These are phyloP conservation scores for Claviceps pazoutovae DNA, from an alignment of 2,329 filamentous ascomycete species.

Conservation along the genomic window DNA sequence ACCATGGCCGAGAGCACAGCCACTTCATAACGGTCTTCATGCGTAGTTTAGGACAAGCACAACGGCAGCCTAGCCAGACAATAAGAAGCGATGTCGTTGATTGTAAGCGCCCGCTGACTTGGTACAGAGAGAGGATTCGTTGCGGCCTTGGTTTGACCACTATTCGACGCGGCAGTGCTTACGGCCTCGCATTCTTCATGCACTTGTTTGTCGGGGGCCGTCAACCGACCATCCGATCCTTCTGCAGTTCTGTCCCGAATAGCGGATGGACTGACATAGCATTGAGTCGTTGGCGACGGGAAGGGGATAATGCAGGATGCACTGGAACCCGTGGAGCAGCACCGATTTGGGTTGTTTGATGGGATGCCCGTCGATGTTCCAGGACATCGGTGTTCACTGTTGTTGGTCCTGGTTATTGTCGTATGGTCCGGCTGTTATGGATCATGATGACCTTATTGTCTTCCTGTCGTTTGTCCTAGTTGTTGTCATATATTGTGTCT, in stretches of 20 bases:
- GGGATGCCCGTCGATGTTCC: background rate
- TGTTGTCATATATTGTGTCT: background rate
- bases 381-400: background rate
- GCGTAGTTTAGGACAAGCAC: no score
- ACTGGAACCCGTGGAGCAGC: background rate
- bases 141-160: no score
- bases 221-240: background rate
- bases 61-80: no score
- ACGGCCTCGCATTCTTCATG: background rate
- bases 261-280: background rate
- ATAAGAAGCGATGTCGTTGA: no score
- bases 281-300: background rate
- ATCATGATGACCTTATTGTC: no score
- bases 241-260: background rate
- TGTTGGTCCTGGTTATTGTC: background rate
- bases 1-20: no score
- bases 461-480: background rate
- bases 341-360: background rate
- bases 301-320: background rate
- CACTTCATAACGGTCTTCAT: no score
- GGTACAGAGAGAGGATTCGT: no score
- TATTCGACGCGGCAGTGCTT: background rate
- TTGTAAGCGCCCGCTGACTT: no score
- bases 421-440: no score
- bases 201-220: background rate